phyloP scores from a whole-genome alignment of 768 basidiomycete species.

The Xerocomellus amylosporus region DNA sequence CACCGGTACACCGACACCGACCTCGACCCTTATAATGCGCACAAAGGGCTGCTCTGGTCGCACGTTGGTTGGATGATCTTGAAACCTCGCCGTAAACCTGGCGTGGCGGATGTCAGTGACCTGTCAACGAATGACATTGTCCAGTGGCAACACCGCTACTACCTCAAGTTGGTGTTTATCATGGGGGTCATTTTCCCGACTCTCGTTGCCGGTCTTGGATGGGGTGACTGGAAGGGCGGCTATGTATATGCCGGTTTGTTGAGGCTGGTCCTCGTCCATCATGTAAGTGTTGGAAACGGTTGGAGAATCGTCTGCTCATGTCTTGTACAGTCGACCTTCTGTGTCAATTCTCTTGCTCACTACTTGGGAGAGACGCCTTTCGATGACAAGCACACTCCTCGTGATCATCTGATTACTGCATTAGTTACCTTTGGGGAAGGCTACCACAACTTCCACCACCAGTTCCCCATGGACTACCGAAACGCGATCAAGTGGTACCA shows the following conservation, averaged over 20 bases:
- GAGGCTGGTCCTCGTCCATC: constrained; percentile 82
- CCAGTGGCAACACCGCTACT: constrained; percentile 81
- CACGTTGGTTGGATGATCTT: constrained; percentile 89
- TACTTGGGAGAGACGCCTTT: constrained; percentile 93
- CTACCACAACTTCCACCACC: constrained; percentile 98
- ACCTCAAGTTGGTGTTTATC: constrained; percentile 63
- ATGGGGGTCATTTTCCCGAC: constrained; percentile 72
- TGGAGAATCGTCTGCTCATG: neutral
- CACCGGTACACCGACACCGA: constrained; percentile 95
- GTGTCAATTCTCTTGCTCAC: constrained; percentile 95
- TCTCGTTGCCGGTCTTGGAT: constrained; percentile 69
- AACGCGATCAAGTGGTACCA: constrained; percentile 92
- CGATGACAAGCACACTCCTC: constrained; percentile 92
- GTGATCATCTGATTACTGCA: constrained; percentile 87
- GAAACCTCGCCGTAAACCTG: constrained; percentile 82
- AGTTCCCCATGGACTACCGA: constrained; percentile 95
- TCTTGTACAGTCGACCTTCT: constrained; percentile 76
- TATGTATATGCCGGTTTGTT: constrained; percentile 81
- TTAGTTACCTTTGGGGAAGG: constrained; percentile 92
- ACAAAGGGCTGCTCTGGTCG: constrained; percentile 78
- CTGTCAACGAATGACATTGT: constrained; percentile 73
- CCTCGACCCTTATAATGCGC: constrained; percentile 89
- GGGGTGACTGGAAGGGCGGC: constrained; percentile 86
- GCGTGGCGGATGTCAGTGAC: constrained; percentile 83
- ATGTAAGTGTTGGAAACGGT: constrained; percentile 46